phyloP scores from a whole-genome alignment of 129 eudicot species.

The Tagetes patula region DNA sequence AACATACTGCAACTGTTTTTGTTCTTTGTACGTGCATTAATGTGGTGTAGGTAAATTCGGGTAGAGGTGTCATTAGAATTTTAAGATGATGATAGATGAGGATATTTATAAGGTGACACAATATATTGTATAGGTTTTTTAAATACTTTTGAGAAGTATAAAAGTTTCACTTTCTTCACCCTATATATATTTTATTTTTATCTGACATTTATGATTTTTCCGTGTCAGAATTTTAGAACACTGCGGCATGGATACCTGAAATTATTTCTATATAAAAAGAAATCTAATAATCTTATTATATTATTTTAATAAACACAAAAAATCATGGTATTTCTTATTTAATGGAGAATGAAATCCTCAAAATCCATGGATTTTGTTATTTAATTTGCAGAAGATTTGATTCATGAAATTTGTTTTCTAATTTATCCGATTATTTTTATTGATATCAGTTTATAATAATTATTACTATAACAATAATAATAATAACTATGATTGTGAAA shows the following conservation, averaged over 20 bases:
- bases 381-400: slow-evolving; percentile 19
- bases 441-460: too few relatives aligned
- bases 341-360: slow-evolving; percentile 12
- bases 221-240: slow-evolving; percentile 22
- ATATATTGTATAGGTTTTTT: too few relatives aligned
- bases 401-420: not conserved
- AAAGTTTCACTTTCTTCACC: not conserved
- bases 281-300: not conserved
- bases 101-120: too few relatives aligned
- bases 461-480: too few relatives aligned
- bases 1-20: too few relatives aligned
- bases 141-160: too few relatives aligned
- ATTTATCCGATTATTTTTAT: too few relatives aligned
- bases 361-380: slow-evolving; percentile 15
- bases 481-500: too few relatives aligned
- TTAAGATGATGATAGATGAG: too few relatives aligned
- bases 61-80: too few relatives aligned
- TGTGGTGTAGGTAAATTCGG: too few relatives aligned
- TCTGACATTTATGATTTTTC: slow-evolving; percentile 26
- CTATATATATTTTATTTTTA: not conserved
- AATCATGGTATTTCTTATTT: not conserved
- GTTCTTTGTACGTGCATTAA: too few relatives aligned
- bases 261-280: not conserved
- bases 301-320: not conserved
- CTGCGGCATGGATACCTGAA: slow-evolving; percentile 22